Evolutionary conservation across 2,329 filamentous ascomycete species (phyloP).

Genomic region (Beauveria sp.): DNA sequence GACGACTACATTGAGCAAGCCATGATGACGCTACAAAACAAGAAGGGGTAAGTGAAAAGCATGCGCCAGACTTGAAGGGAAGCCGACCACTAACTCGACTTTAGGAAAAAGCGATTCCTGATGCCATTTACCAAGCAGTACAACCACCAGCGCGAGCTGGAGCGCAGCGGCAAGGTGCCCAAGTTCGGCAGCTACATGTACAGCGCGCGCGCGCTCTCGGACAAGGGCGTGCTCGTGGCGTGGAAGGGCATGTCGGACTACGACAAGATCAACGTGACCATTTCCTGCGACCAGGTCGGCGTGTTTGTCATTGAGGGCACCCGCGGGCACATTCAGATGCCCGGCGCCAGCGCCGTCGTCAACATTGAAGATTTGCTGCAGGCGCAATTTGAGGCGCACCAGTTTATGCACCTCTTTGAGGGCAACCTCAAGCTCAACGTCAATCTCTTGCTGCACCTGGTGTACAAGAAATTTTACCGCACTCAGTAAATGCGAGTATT

Average conservation of each 20-base stretch:
- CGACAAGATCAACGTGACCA: slow-evolving; percentile 89
- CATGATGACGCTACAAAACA: slow-evolving; percentile 93
- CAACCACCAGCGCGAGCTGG: slow-evolving; percentile 94
- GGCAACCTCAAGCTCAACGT: slow-evolving; percentile 82
- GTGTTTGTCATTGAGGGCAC: slow-evolving; percentile 89
- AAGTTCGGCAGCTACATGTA: slow-evolving; percentile 99
- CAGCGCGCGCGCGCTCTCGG: slow-evolving; percentile 76
- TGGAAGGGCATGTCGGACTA: slow-evolving; percentile 84
- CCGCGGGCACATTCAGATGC: slow-evolving; percentile 89
- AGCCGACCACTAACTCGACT: slow-evolving; percentile 15
- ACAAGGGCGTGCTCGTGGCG: slow-evolving; percentile 90
- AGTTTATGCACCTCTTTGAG: slow-evolving; percentile 94
- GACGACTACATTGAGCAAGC: slow-evolving; percentile 99
- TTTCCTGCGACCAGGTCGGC: slow-evolving; percentile 88
- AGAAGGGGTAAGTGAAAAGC: slow-evolving; percentile 63
- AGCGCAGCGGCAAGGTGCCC: slow-evolving; percentile 84
- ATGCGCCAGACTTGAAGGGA: neutral
- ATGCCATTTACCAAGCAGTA: slow-evolving; percentile 98
- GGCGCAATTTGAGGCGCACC: slow-evolving; percentile 93
- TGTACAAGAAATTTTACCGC: slow-evolving; percentile 98
- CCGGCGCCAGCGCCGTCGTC: slow-evolving; percentile 80
- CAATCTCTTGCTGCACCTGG: slow-evolving; percentile 88
- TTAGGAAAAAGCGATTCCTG: slow-evolving; percentile 80
- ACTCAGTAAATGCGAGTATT: slow-evolving; percentile 42
- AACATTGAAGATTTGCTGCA: slow-evolving; percentile 90